phyloP scores from a whole-genome alignment of 1,284 basidiomycete genomes.

The Apiotrichum veenhuisii region DNA sequence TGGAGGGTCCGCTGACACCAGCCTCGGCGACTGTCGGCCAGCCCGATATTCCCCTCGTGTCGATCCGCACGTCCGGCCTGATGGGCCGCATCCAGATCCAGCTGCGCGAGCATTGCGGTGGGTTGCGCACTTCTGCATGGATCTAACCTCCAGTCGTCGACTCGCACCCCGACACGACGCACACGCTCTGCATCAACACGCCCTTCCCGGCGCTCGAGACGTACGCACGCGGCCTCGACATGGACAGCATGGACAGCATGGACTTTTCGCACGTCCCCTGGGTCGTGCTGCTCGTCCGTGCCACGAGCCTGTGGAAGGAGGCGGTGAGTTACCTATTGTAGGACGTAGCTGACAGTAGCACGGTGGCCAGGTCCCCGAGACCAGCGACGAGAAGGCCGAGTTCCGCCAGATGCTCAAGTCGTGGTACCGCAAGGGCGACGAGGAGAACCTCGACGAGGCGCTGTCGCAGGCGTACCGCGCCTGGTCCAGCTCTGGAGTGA shows the following conservation, averaged over 20 bases:
- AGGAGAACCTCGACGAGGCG: conserved; percentile 96
- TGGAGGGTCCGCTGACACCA: conserved; percentile 23
- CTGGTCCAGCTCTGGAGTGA: conserved; percentile 62
- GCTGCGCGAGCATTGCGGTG: conserved; percentile 77
- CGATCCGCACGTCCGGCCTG: conserved; percentile 78
- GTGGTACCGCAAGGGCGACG: conserved; percentile 62
- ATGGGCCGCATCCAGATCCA: conserved; percentile 83
- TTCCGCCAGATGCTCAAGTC: conserved; percentile 61
- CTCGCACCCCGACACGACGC: conserved; percentile 78
- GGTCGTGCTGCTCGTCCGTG: conserved; percentile 77
- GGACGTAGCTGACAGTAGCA: conserved; percentile 23
- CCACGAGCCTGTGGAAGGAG: conserved; percentile 73
- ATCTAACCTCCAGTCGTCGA: conserved; percentile 67
- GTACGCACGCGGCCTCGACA: conserved; percentile 67
- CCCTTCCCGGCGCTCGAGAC: conserved; percentile 78
- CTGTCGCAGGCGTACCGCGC: conserved; percentile 72
- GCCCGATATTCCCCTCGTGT: conserved; percentile 63
- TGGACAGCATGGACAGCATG: conserved; percentile 71
- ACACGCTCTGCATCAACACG: conserved; percentile 81
- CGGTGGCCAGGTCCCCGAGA: conserved; percentile 37
- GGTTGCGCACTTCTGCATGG: conserved; percentile 37
- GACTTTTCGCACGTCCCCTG: conserved; percentile 85
- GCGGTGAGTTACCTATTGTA: conserved; percentile 20
- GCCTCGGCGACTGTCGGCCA: conserved; percentile 33
- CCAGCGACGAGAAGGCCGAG: conserved; percentile 65